phyloP scores from a whole-genome alignment of 306 rosid genomes.

The Sicyos baderoa region DNA sequence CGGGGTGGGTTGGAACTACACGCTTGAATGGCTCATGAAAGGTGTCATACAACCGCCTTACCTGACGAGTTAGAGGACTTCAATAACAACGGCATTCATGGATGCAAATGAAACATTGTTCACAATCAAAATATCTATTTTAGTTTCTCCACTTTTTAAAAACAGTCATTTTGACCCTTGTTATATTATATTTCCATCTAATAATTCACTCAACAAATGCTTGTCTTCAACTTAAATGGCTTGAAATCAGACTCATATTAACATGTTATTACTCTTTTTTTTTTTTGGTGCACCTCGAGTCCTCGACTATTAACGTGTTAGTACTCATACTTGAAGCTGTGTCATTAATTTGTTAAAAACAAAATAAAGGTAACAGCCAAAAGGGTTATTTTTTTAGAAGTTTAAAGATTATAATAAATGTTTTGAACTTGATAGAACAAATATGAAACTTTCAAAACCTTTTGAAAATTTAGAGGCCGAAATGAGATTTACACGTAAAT shows the following conservation, averaged over 20 bases:
- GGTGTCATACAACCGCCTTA: constrained; percentile 74
- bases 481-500: not conserved
- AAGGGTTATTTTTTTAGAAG: not conserved
- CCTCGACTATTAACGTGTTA: not conserved
- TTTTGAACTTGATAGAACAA: not conserved
- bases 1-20: constrained; percentile 43
- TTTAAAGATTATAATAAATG: not conserved
- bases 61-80: constrained; percentile 36
- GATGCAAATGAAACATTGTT: not conserved
- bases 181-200: not conserved
- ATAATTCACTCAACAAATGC: not conserved
- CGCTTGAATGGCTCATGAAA: constrained; percentile 95
- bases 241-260: not conserved
- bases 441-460: not conserved
- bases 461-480: not conserved
- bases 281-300: too few species aligned
- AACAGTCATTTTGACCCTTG: not conserved
- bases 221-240: not conserved
- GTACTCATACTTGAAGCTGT: not conserved
- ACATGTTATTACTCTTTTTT: not conserved
- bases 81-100: not conserved
- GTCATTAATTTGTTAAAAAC: not conserved
- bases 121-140: not conserved
- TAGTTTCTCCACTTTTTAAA: not conserved
- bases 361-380: not conserved